A percentile compares a stretch with the other conserved stretches of the same genome.
Conservation (phyloP, 2,329 filamentous ascomycete genomes). For the Fusarium guadeloupense region DNA sequence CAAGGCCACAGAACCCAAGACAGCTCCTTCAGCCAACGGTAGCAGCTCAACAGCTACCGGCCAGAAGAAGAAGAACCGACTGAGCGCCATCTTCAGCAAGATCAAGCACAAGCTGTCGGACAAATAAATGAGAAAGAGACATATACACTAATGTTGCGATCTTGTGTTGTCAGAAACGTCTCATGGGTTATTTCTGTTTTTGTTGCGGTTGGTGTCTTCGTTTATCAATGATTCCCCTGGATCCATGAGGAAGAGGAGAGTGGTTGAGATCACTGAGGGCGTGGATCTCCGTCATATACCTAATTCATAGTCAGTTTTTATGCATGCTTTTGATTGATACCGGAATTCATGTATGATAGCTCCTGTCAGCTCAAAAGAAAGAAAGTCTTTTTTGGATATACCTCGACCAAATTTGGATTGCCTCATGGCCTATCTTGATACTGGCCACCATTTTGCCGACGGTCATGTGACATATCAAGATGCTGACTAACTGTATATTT, state of each 20-base stretch:
- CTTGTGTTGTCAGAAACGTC: constrained; percentile 39
- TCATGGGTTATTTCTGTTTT: constrained; percentile 35
- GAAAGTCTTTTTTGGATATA: constrained; percentile 26
- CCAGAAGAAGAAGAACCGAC: constrained; percentile 72
- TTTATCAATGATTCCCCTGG: constrained; percentile 54
- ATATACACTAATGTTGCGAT: constrained; percentile 41
- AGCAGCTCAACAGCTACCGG: constrained; percentile 38
- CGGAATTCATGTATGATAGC: constrained; percentile 38
- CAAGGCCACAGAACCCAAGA: constrained; percentile 39
- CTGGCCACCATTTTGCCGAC: too few species aligned
- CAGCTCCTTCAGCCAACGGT: constrained; percentile 28
- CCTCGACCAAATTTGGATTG: too few species aligned
- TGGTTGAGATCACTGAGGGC: constrained; percentile 43
- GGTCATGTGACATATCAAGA: constrained; percentile 28
- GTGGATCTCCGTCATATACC: constrained; percentile 49
- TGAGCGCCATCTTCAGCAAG: constrained; percentile 70
- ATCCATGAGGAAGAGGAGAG: constrained; percentile 47
- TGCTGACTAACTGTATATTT: constrained; percentile 34
- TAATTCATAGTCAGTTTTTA: constrained; percentile 48
- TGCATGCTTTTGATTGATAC: constrained; percentile 40
- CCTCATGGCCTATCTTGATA: too few species aligned
- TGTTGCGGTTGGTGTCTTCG: constrained; percentile 50
- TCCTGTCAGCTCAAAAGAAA: constrained; percentile 24
- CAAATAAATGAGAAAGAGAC: constrained; percentile 40
- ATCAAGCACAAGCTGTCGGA: constrained; percentile 58